phyloP scores from a whole-genome alignment of 768 basidiomycete genomes.

The Suillus hirtellus region DNA sequence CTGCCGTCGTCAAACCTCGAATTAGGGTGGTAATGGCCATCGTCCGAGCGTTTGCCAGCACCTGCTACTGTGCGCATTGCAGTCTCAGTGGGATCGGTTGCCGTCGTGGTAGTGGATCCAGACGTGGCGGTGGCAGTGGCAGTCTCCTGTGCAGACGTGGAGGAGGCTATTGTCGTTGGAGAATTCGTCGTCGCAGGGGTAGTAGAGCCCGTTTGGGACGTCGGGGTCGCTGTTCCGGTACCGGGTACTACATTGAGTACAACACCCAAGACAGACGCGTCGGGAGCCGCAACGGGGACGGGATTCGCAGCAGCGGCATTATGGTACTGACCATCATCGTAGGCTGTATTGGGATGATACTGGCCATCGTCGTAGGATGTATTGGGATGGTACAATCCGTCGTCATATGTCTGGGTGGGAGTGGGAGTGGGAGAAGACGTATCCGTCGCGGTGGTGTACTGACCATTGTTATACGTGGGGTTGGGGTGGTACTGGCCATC shows the following conservation, averaged over 20 bases:
- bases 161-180: not conserved
- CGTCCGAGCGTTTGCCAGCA: constrained; percentile 4
- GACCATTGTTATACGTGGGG: constrained; percentile 21
- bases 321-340: constrained; percentile 12
- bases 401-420: constrained; percentile 7
- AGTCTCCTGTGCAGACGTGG: not conserved
- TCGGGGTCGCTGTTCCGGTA: not conserved
- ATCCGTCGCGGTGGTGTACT: not conserved
- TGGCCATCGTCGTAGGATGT: constrained; percentile 10
- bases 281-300: not conserved
- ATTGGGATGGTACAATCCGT: constrained; percentile 16
- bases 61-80: not conserved
- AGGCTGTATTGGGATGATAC: constrained; percentile 7
- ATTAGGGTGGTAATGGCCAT: constrained; percentile 8
- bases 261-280: not conserved
- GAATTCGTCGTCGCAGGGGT: not conserved
- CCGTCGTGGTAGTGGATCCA: not conserved
- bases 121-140: not conserved
- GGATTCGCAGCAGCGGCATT: not conserved
- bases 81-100: not conserved
- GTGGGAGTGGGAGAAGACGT: not conserved
- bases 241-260: too few relatives aligned
- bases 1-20: not conserved
- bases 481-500: constrained; percentile 25
- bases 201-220: not conserved